A percentile compares a stretch with the other conserved stretches of the same genome.
Evolutionary conservation across 345 rosid species (phyloP).

Genomic region (Raphanus sativus): DNA sequence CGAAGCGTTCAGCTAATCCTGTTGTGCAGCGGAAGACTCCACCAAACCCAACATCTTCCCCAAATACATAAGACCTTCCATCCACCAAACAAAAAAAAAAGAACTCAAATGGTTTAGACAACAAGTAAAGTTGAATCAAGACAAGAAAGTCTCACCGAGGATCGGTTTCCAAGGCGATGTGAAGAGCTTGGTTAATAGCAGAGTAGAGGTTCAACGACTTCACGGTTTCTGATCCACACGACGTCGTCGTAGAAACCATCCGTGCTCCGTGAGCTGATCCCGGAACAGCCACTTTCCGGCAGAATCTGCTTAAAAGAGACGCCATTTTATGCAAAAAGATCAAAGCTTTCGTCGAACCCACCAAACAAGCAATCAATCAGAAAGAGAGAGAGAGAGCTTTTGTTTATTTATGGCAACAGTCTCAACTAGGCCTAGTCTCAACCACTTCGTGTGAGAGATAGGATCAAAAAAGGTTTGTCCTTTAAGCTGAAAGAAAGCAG

Average conservation of each 20-base stretch:
- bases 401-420: neutral
- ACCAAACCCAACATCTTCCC: constrained; percentile 94
- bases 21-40: constrained; percentile 92
- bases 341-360: constrained; percentile 14
- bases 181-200: constrained; percentile 59
- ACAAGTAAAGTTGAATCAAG: no score
- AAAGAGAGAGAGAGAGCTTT: neutral
- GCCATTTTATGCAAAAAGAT: constrained; percentile 27
- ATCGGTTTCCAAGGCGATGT: constrained; percentile 54
- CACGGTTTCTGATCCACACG: constrained; percentile 8
- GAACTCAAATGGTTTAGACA: no score
- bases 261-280: neutral
- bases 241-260: neutral
- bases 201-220: constrained; percentile 43
- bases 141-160: constrained; percentile 45
- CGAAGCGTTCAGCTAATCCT: constrained; percentile 76
- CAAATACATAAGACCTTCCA: constrained; percentile 72
- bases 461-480: neutral
- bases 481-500: neutral
- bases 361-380: constrained; percentile 10
- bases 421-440: neutral
- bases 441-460: constrained; percentile 15
- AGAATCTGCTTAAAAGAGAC: constrained; percentile 22
- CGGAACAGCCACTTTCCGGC: neutral
- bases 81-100: no score